Evolutionary conservation across 1,139 yeast genomes (phyloP).

Genomic region (Nakaseomyces uthaithaninus): DNA sequence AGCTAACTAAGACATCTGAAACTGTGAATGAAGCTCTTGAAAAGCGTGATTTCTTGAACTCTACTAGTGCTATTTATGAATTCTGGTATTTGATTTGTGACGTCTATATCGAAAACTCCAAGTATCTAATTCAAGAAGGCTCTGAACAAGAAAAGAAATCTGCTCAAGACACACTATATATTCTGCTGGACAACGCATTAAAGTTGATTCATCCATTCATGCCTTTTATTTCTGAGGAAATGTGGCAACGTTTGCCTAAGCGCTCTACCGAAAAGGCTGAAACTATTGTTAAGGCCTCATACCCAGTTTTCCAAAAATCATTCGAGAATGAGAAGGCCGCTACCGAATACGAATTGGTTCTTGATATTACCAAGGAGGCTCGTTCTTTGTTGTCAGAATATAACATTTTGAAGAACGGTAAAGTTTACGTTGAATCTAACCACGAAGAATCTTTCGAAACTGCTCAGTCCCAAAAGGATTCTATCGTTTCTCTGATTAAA

Average conservation of each 20-base stretch:
- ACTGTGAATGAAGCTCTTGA: conserved; percentile 61
- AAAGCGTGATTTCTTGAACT: conserved; percentile 77
- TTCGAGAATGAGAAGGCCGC: conserved; percentile 59
- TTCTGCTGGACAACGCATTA: conserved; percentile 86
- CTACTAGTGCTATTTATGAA: conserved; percentile 80
- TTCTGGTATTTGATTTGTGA: conserved; percentile 97
- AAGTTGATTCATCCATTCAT: conserved; percentile 93
- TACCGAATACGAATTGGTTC: conserved; percentile 69
- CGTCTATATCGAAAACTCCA: conserved; percentile 95
- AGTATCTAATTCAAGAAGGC: conserved; percentile 86
- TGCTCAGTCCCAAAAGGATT: conserved; percentile 63
- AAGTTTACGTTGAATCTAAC: conserved; percentile 66
- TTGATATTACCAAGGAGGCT: conserved; percentile 83
- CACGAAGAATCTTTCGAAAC: conserved; percentile 38
- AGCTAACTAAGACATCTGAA: conserved; percentile 63
- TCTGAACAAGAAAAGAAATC: conserved; percentile 73
- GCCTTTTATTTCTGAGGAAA: conserved; percentile 95
- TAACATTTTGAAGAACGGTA: conserved; percentile 79
- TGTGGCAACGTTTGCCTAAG: conserved; percentile 98
- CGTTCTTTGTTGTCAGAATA: conserved; percentile 89
- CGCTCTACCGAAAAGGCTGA: conserved; percentile 61
- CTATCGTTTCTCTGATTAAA: conserved; percentile 84
- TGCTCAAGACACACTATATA: conserved; percentile 90
- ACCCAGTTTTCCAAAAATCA: conserved; percentile 57
- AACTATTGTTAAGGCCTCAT: conserved; percentile 72